A percentile compares a stretch with the other conserved stretches of the same genome.
Evolutionary conservation across 139 green algal species (phyloP).

Genomic region (Closterium sp.): DNA sequence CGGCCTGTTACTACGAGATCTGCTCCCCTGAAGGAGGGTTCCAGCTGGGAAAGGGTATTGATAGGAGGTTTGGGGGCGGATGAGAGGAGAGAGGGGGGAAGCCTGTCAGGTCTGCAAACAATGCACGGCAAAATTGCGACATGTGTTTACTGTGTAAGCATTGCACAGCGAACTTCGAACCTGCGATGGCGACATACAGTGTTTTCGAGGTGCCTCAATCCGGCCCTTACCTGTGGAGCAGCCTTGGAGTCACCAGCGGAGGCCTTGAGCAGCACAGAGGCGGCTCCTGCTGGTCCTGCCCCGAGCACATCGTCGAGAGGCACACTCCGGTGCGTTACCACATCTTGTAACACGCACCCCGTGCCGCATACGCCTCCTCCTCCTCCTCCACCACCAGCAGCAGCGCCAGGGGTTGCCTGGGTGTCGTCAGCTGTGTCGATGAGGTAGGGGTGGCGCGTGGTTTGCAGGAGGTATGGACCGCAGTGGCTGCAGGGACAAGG

Average conservation of each 20-base stretch:
- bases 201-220: no score
- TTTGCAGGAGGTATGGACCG: background rate
- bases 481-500: background rate
- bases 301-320: background rate
- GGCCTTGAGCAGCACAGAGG: background rate
- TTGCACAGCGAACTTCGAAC: no score
- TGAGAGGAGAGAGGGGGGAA: background rate
- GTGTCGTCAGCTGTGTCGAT: background rate
- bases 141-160: no score
- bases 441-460: background rate
- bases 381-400: no score
- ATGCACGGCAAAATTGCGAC: no score
- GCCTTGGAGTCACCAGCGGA: background rate
- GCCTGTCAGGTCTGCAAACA: no score
- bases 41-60: background rate
- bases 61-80: no score
- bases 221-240: background rate
- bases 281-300: no score
- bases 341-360: background rate
- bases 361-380: no score
- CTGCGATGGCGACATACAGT: no score
- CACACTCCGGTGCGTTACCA: background rate
- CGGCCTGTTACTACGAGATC: constrained; percentile 24
- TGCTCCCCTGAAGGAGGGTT: background rate
- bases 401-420: no score